These are phyloP conservation scores for Reutealis trisperma DNA, from an alignment of 345 rosid species.

Conservation along the genomic window DNA sequence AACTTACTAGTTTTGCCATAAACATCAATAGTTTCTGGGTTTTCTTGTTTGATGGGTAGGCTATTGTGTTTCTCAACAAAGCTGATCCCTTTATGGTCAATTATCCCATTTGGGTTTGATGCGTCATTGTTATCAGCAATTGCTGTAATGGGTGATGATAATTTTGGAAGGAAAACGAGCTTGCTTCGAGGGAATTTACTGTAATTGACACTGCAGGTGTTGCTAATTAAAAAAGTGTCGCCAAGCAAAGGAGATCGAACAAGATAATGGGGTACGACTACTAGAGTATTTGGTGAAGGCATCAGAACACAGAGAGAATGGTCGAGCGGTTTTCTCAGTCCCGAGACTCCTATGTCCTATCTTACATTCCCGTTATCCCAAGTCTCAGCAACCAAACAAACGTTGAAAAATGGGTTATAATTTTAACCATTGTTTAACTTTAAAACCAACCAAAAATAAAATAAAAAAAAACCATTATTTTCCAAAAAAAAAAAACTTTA, in stretches of 20 bases:
- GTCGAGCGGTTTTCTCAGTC: background rate
- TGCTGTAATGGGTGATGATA: background rate
- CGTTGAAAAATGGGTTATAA: too few relatives aligned
- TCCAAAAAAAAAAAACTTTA: too few relatives aligned
- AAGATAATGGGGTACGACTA: constrained; percentile 5
- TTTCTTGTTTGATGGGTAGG: constrained; percentile 9
- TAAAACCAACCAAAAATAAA: too few relatives aligned
- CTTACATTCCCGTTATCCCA: too few relatives aligned
- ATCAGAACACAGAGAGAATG: background rate
- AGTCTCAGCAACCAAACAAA: too few relatives aligned
- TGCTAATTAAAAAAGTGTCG: background rate
- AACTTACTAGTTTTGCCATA: background rate
- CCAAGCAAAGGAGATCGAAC: constrained; percentile 15
- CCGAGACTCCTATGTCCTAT: too few relatives aligned
- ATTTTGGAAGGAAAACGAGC: constrained; percentile 13
- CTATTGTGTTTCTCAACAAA: background rate
- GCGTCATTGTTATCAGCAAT: background rate
- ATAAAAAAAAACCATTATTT: too few relatives aligned
- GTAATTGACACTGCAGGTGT: background rate
- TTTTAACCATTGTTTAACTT: too few relatives aligned
- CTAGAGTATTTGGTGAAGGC: constrained; percentile 18
- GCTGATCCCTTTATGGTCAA: background rate
- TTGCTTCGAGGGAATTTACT: background rate
- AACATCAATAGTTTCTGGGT: constrained; percentile 4
- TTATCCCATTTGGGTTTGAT: background rate